These are phyloP conservation scores for Hypoxylon sp. DNA, from an alignment of 2,329 filamentous ascomycete genomes.

Conservation along the genomic window DNA sequence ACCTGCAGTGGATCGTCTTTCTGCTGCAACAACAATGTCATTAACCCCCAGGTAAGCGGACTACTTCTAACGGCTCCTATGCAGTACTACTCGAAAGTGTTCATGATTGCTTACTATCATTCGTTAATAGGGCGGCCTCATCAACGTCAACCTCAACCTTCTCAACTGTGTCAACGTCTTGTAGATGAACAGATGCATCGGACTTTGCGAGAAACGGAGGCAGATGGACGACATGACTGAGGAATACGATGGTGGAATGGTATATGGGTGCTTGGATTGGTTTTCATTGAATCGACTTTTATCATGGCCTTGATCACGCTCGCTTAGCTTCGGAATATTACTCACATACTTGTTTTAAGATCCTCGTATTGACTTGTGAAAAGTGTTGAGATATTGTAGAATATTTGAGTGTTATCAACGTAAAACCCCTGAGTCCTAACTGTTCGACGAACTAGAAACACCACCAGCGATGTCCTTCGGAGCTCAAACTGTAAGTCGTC, in stretches of 20 bases:
- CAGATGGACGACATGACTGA: not conserved
- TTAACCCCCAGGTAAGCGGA: not conserved
- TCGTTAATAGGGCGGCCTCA: not conserved
- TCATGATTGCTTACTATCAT: conserved; percentile 5
- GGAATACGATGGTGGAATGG: conserved; percentile 4
- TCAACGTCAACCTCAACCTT: conserved; percentile 14
- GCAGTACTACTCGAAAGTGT: not conserved
- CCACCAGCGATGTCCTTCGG: too few species aligned
- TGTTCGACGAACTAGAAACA: too few species aligned
- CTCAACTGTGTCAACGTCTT: conserved; percentile 28
- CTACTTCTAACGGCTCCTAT: not conserved
- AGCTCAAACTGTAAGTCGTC: too few species aligned
- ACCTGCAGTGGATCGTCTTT: conserved; percentile 25
- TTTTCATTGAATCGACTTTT: conserved; percentile 13
- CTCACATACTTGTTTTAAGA: conserved; percentile 7
- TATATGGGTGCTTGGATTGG: conserved; percentile 11
- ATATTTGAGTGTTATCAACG: too few species aligned
- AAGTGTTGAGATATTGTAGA: not conserved
- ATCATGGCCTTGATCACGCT: conserved; percentile 41
- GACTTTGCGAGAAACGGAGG: not conserved
- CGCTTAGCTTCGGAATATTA: conserved; percentile 34
- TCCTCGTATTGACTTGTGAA: not conserved
- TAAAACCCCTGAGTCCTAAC: too few species aligned
- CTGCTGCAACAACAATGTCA: conserved; percentile 23
- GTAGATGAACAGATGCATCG: conserved; percentile 6